Conservation (phyloP, 2,329 filamentous ascomycete genomes). For the Diaporthe sp. region DNA sequence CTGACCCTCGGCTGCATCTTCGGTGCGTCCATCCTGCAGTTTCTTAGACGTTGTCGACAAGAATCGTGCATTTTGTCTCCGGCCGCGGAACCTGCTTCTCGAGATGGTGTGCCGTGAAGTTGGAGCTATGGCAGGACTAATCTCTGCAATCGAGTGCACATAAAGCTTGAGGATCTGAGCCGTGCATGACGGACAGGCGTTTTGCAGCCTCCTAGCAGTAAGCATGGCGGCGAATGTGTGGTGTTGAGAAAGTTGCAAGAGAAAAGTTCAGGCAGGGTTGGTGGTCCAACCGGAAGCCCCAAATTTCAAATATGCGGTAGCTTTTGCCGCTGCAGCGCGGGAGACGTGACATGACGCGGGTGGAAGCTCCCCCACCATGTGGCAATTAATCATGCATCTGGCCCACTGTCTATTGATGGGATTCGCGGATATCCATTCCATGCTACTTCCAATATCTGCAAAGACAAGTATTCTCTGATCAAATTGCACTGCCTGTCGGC, state of each 20-base stretch:
- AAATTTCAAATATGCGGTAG: slow-evolving; percentile 40
- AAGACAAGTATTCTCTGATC: neutral
- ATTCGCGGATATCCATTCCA: neutral
- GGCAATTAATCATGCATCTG: slow-evolving; percentile 21
- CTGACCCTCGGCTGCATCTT: neutral
- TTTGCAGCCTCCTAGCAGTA: slow-evolving; percentile 54
- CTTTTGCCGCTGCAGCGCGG: slow-evolving; percentile 37
- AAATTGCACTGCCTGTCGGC: slow-evolving; percentile 10
- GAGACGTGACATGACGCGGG: slow-evolving; percentile 32
- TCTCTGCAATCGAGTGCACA: slow-evolving; percentile 52
- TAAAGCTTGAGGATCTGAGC: slow-evolving; percentile 54
- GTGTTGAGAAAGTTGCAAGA: slow-evolving; percentile 7
- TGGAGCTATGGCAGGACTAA: slow-evolving; percentile 37
- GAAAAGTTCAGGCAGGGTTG: neutral
- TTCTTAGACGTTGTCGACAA: slow-evolving; percentile 36
- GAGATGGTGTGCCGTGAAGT: slow-evolving; percentile 19
- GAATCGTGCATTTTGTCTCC: slow-evolving; percentile 35
- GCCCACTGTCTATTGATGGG: neutral
- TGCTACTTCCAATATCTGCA: neutral
- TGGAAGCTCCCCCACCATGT: slow-evolving; percentile 2
- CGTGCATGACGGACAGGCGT: slow-evolving; percentile 56
- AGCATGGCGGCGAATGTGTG: slow-evolving; percentile 50
- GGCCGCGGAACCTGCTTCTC: slow-evolving; percentile 25
- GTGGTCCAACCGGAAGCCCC: slow-evolving; percentile 39
- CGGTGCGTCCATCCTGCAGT: slow-evolving; percentile 13